These are phyloP conservation scores for Ceratorhiza oryzae-sativae DNA, from an alignment of 1,284 basidiomycete genomes.

Conservation along the genomic window DNA sequence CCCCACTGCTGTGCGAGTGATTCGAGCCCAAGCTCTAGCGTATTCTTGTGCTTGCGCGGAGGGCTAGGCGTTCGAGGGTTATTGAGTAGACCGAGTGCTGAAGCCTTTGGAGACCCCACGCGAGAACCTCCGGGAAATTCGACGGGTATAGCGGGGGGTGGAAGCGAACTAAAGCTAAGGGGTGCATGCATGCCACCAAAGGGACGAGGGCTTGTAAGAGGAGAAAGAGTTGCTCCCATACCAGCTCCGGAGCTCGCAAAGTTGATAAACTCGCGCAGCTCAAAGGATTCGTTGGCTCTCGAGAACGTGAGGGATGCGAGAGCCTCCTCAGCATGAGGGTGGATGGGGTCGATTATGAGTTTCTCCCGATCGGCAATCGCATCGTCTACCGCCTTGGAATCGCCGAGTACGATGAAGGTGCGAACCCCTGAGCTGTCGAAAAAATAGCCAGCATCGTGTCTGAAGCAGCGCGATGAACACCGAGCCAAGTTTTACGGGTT, in stretches of 20 bases:
- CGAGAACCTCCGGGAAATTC: constrained; percentile 1
- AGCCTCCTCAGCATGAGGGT: constrained; percentile 9
- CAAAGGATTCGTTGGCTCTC: constrained; percentile 27
- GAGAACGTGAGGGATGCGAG: constrained; percentile 23
- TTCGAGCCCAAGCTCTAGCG: constrained; percentile 32
- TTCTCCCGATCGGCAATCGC: constrained; percentile 37
- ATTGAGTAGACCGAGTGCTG: constrained; percentile 30
- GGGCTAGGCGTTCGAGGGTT: constrained; percentile 37
- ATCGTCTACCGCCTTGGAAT: constrained; percentile 14
- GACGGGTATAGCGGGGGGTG: constrained; percentile 27
- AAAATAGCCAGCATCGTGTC: constrained; percentile 35
- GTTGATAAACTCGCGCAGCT: constrained; percentile 32
- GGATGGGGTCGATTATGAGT: constrained; percentile 32
- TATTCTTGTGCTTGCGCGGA: constrained; percentile 18
- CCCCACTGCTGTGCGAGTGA: constrained; percentile 36
- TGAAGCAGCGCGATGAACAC: neutral
- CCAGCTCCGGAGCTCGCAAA: constrained; percentile 36
- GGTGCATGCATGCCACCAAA: constrained; percentile 24
- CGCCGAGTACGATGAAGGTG: constrained; percentile 25
- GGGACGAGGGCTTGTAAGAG: constrained; percentile 29
- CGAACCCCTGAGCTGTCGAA: constrained; percentile 33
- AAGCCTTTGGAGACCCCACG: constrained; percentile 13
- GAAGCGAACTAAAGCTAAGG: constrained; percentile 29
- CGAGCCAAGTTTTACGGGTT: neutral
- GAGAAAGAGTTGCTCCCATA: constrained; percentile 32